phyloP scores from a whole-genome alignment of 2,329 filamentous ascomycete genomes.

The Fusarium metavorans region DNA sequence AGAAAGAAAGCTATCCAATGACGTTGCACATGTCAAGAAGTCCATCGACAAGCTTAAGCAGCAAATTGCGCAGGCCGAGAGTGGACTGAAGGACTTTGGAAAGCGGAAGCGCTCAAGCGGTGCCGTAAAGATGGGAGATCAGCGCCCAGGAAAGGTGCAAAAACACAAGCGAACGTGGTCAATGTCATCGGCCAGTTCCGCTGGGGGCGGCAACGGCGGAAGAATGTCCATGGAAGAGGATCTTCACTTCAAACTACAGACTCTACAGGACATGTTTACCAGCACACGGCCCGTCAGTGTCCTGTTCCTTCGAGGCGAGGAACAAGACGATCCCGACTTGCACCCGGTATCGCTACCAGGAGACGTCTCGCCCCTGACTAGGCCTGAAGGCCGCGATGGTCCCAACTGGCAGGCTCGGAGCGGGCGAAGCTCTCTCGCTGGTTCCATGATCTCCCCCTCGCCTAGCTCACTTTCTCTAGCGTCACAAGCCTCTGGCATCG shows the following conservation, averaged over 20 bases:
- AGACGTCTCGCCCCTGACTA: conserved; percentile 72
- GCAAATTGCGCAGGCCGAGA: conserved; percentile 84
- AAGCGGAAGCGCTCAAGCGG: conserved; percentile 71
- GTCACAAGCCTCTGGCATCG: conserved; percentile 64
- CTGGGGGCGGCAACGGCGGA: conserved; percentile 53
- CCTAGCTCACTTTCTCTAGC: conserved; percentile 74
- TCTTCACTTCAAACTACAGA: conserved; percentile 81
- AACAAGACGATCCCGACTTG: conserved; percentile 82
- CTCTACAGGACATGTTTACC: conserved; percentile 88
- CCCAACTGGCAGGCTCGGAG: conserved; percentile 65
- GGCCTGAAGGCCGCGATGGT: conserved; percentile 60
- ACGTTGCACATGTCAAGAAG: conserved; percentile 94
- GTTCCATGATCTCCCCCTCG: conserved; percentile 74
- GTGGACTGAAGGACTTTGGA: conserved; percentile 73
- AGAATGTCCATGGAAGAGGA: conserved; percentile 77
- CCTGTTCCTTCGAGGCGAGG: conserved; percentile 81
- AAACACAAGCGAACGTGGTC: conserved; percentile 98
- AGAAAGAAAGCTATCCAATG: conserved; percentile 93
- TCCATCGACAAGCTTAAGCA: conserved; percentile 96
- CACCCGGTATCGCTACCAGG: conserved; percentile 81
- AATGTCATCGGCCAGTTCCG: conserved; percentile 82
- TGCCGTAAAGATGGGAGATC: conserved; percentile 59
- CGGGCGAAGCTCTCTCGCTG: conserved; percentile 68
- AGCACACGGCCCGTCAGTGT: conserved; percentile 84
- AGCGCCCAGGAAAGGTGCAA: conserved; percentile 82